Evolutionary conservation across 106 monocot genomes (phyloP).

Genomic region (Narthecium ossifragum): DNA sequence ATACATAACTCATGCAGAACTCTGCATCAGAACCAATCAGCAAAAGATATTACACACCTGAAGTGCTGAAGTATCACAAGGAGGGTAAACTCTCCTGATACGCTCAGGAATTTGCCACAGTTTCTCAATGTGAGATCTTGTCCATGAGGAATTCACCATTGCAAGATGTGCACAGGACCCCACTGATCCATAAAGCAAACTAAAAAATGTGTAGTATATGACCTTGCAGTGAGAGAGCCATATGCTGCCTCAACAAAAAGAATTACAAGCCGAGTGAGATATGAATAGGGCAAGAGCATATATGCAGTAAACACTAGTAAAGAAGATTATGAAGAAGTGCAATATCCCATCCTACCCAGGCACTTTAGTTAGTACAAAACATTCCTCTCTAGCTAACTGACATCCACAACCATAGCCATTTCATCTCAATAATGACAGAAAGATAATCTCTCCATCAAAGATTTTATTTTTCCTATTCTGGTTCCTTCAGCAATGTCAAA

Average conservation of each 20-base stretch:
- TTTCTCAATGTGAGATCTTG: constrained; percentile 74
- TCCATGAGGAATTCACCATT: constrained; percentile 99
- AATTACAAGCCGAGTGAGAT: constrained; percentile 12
- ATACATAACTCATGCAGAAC: background rate
- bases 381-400: too few species aligned
- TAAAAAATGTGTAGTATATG: constrained; percentile 75
- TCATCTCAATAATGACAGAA: too few species aligned
- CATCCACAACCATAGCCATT: too few species aligned
- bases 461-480: too few species aligned
- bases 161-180: constrained; percentile 86
- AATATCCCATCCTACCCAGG: too few species aligned
- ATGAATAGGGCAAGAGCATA: constrained; percentile 13
- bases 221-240: constrained; percentile 87
- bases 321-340: too few species aligned
- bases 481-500: too few species aligned
- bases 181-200: constrained; percentile 78
- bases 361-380: too few species aligned
- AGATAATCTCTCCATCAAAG: too few species aligned
- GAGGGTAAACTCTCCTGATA: constrained; percentile 78
- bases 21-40: background rate
- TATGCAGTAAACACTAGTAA: too few species aligned
- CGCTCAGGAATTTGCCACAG: constrained; percentile 82
- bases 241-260: constrained; percentile 43
- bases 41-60: constrained; percentile 45
- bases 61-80: constrained; percentile 96